phyloP scores from a whole-genome alignment of 2,329 filamentous ascomycete genomes.

The Fusarium pseudograminearum region DNA sequence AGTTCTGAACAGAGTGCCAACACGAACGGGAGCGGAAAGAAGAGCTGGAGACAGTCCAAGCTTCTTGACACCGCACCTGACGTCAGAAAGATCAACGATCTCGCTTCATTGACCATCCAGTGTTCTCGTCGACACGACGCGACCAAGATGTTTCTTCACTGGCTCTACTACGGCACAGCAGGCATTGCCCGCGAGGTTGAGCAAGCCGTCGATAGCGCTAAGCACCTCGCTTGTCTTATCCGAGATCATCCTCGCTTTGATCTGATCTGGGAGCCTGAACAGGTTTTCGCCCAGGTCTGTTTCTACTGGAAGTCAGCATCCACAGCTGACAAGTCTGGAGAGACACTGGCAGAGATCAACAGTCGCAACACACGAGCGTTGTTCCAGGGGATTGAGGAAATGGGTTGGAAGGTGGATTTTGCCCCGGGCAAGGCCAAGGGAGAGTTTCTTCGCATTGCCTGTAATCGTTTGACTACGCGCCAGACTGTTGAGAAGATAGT shows the following conservation, averaged over 20 bases:
- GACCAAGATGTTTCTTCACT: constrained; percentile 1
- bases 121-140: constrained; percentile 3
- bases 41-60: not conserved
- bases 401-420: constrained; percentile 2
- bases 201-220: not conserved
- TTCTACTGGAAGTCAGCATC: not conserved
- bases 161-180: not conserved
- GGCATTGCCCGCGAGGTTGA: not conserved
- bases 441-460: constrained; percentile 1
- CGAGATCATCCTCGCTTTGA: not conserved
- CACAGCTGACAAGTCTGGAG: not conserved
- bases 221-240: not conserved
- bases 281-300: not conserved
- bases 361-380: not conserved
- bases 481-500: not conserved
- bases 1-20: rapidly evolving
- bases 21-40: not conserved
- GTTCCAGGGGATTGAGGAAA: not conserved
- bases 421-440: not conserved
- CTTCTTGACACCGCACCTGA: not conserved
- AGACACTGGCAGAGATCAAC: not conserved
- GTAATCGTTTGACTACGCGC: not conserved
- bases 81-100: not conserved
- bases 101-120: not conserved
- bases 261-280: not conserved